Conservation (phyloP, 2,329 filamentous ascomycete genomes). For the Colletotrichum lini region DNA sequence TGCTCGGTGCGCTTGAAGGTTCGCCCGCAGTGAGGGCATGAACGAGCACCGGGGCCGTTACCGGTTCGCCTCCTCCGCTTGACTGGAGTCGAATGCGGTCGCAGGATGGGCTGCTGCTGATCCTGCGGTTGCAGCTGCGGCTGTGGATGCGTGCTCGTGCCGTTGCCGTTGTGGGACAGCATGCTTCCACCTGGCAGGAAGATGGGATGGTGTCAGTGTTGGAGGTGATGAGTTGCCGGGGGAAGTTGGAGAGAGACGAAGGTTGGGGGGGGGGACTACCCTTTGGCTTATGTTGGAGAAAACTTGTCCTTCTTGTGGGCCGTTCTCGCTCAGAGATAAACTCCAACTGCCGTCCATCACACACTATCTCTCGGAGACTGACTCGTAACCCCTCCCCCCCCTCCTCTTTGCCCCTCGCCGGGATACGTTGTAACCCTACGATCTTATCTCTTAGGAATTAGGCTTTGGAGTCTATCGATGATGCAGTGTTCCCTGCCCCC, state of each 20-base stretch:
- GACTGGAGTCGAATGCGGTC: constrained; percentile 40
- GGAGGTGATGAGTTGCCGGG: constrained; percentile 25
- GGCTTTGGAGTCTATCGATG: neutral
- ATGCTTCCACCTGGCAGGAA: constrained; percentile 19
- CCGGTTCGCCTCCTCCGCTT: constrained; percentile 45
- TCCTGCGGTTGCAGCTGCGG: constrained; percentile 34
- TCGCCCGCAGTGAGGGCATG: constrained; percentile 59
- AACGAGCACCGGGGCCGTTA: constrained; percentile 43
- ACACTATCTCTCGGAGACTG: constrained; percentile 36
- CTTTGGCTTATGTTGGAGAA: constrained; percentile 42
- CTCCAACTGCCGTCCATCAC: constrained; percentile 24
- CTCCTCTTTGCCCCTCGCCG: neutral
- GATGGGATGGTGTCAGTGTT: constrained; percentile 5
- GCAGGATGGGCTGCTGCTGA: constrained; percentile 30
- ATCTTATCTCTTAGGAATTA: constrained; percentile 1
- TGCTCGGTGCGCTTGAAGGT: constrained; percentile 63
- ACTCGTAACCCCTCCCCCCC: constrained; percentile 26
- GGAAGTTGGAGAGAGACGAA: constrained; percentile 36
- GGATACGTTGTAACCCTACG: constrained; percentile 10
- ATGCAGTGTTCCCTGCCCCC: neutral
- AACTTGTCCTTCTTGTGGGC: constrained; percentile 22
- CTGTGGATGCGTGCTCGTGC: constrained; percentile 23
- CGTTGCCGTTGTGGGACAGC: constrained; percentile 34
- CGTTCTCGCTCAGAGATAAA: constrained; percentile 4
- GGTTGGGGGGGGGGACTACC: constrained; percentile 23